Base-by-base conservation (phyloP, 2,329 filamentous ascomycete species). In the Phialophora macrospora region DNA sequence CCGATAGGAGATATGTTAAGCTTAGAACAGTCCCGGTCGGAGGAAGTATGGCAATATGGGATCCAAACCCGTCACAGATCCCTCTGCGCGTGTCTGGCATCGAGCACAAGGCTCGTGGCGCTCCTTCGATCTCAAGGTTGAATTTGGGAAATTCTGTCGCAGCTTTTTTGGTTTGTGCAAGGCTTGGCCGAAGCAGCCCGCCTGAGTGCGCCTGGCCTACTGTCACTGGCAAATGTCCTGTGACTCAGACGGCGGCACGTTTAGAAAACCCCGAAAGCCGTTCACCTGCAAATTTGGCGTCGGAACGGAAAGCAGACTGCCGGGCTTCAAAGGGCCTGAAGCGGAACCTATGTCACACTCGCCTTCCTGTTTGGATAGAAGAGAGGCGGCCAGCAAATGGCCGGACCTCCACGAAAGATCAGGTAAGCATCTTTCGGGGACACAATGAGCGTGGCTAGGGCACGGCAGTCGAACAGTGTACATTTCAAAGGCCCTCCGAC, bases 61-160 rank as follows among this genome's bases (percentile, higher is more conserved):
- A 8, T 75, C 74, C 8, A 76, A 74, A 58, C 71, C 74, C 0
- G 46, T 73, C 11, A 72, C 72, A 6, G 71, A 77, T 55, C 70
- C 69, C 0, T 68, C 73, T 8, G 75, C 75, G 7, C 71, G 74
- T 34, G 60, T 77, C 5, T 69, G 69, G 20, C 75, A 77, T 61
- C 66, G 67, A 20, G 75, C 74, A n/a, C 71, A 75, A 62, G 75
- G 75, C 4, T 75, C 72, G 1, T 76, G 75, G 75, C 70, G 71
- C 46, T 70, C 68, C 6, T 74, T 73, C 32, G 67, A 74, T 48
- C 46, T 73, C 1, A 57, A 66, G 1, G 68, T 75, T 6, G 75
- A 77, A 57, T 69, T 71, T 34, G 74, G 75, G 3, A 77, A 76
- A 62, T 62, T 73, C 28, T 77, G 75, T 68, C 74, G 75, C 6